These are phyloP conservation scores for Bodo saltans DNA, from an alignment of 78 protist species.

Conservation along the genomic window DNA sequence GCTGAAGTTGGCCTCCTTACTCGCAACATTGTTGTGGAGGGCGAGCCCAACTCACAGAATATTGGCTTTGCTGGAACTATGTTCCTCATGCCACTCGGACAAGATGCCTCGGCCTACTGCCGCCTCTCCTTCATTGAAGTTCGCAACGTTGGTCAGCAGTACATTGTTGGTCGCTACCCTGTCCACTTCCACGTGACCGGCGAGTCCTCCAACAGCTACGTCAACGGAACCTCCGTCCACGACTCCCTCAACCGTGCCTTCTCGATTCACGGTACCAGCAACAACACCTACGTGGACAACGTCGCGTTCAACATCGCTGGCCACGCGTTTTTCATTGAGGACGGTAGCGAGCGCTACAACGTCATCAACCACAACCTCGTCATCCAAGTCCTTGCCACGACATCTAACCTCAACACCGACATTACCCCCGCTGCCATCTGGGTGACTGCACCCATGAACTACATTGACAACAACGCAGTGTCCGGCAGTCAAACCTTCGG, in stretches of 20 bases:
- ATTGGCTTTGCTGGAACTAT: slow-evolving; percentile 12
- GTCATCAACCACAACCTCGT: slow-evolving; percentile 1
- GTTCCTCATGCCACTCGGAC: slow-evolving; percentile 29
- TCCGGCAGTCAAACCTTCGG: slow-evolving; percentile 24
- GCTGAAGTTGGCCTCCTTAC: slow-evolving; percentile 43
- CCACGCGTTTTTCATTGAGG: slow-evolving; percentile 32
- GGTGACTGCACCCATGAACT: slow-evolving; percentile 31
- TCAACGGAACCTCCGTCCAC: slow-evolving; percentile 4
- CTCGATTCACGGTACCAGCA: slow-evolving; percentile 21
- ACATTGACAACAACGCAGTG: slow-evolving; percentile 32
- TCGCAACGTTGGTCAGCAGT: slow-evolving; percentile 37
- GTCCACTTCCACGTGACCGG: slow-evolving; percentile 39
- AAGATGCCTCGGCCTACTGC: not conserved
- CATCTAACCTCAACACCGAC: slow-evolving; percentile 30
- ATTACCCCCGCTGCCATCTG: slow-evolving; percentile 22
- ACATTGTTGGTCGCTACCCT: slow-evolving; percentile 40
- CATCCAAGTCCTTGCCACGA: not conserved
- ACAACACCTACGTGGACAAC: not conserved
- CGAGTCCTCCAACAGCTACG: not conserved
- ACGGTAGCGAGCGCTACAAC: slow-evolving; percentile 25
- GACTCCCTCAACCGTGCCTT: slow-evolving; percentile 29
- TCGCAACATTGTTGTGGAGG: slow-evolving; percentile 34
- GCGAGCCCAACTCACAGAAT: slow-evolving; percentile 20
- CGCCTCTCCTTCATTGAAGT: not conserved
- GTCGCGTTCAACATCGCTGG: slow-evolving; percentile 18